These are phyloP conservation scores for Fusarium sp. DNA, from an alignment of 2,329 filamentous ascomycete genomes.

Conservation along the genomic window DNA sequence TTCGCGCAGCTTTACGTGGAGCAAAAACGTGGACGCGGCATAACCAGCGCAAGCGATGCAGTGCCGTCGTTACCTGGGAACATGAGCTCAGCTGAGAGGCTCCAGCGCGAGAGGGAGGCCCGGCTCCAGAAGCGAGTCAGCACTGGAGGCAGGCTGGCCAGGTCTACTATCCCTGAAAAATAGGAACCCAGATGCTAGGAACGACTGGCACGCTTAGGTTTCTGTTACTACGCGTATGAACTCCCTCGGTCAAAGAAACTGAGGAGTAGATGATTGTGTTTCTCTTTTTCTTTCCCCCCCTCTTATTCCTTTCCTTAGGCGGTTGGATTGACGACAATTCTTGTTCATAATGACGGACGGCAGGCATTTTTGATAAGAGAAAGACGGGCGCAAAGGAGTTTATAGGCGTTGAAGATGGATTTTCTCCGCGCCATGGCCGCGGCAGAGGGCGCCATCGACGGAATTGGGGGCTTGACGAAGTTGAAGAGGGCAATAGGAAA, in stretches of 20 bases:
- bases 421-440: constrained; percentile 21
- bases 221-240: constrained; percentile 56
- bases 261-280: constrained; percentile 30
- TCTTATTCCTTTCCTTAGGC: constrained; percentile 17
- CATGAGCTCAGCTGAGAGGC: constrained; percentile 62
- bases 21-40: constrained; percentile 73
- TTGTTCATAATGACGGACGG: constrained; percentile 41
- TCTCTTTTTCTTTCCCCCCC: constrained; percentile 12
- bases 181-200: constrained; percentile 64
- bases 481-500: constrained; percentile 22
- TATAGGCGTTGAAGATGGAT: constrained; percentile 41
- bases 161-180: constrained; percentile 74
- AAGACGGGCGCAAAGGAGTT: constrained; percentile 46
- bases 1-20: constrained; percentile 89
- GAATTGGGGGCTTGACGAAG: constrained; percentile 3
- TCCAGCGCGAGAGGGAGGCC: constrained; percentile 75
- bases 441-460: constrained; percentile 24
- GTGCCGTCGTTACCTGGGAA: constrained; percentile 72
- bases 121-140: constrained; percentile 85
- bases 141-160: constrained; percentile 80
- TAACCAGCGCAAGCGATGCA: constrained; percentile 68
- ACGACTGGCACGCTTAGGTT: constrained; percentile 56
- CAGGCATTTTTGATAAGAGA: constrained; percentile 42
- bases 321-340: constrained; percentile 32
- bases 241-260: constrained; percentile 47